These are phyloP conservation scores for Polyporus arcularius DNA, from an alignment of 768 basidiomycete genomes.

Conservation along the genomic window DNA sequence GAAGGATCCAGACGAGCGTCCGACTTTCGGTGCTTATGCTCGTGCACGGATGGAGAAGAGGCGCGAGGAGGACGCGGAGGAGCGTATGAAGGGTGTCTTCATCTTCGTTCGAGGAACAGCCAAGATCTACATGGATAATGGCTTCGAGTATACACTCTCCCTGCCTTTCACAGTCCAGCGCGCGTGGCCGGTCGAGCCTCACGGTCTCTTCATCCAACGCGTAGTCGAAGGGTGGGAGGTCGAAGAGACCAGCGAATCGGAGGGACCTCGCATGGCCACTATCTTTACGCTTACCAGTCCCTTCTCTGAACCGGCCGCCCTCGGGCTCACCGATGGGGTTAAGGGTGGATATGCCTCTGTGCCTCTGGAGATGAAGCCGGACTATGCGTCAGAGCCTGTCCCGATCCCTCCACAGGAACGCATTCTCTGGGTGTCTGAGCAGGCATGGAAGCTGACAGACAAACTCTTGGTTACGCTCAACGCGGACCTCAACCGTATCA, in stretches of 20 bases:
- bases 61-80: conserved; percentile 40
- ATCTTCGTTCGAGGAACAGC: conserved; percentile 77
- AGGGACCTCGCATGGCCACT: conserved; percentile 73
- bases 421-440: conserved; percentile 59
- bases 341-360: conserved; percentile 43
- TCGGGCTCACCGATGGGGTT: conserved; percentile 68
- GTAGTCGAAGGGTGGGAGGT: conserved; percentile 67
- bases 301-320: conserved; percentile 70
- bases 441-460: conserved; percentile 41
- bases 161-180: conserved; percentile 78
- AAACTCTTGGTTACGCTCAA: conserved; percentile 63
- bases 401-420: conserved; percentile 65
- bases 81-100: conserved; percentile 62
- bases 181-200: conserved; percentile 78
- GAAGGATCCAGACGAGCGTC: conserved; percentile 29
- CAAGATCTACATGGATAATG: conserved; percentile 70
- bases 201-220: conserved; percentile 79
- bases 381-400: conserved; percentile 29
- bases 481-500: conserved; percentile 49
- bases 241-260: conserved; percentile 63
- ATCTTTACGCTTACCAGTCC: conserved; percentile 79
- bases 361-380: conserved; percentile 13
- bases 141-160: conserved; percentile 74
- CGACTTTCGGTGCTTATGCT: conserved; percentile 44
- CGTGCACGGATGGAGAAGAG: conserved; percentile 33